These are phyloP conservation scores for Metschnikowia proteae DNA, from an alignment of 805 yeast genomes.

Conservation along the genomic window DNA sequence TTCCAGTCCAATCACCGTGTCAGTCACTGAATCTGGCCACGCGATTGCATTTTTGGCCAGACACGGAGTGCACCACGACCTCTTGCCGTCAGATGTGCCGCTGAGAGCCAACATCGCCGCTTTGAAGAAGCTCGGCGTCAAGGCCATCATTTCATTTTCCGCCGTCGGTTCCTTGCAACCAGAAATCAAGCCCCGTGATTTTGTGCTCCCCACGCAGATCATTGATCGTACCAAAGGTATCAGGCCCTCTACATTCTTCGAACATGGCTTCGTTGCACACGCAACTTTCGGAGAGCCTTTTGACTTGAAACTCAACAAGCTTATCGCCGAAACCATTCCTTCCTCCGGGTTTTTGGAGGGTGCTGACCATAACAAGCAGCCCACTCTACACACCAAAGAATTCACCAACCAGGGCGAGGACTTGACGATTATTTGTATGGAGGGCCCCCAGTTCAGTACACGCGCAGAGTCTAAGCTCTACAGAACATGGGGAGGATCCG, in stretches of 20 bases:
- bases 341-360: conserved; percentile 51
- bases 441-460: conserved; percentile 97
- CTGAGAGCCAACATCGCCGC: conserved; percentile 94
- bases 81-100: conserved; percentile 90
- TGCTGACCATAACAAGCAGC: conserved; percentile 35
- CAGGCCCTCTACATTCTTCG: conserved; percentile 85
- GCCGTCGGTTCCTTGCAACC: conserved; percentile 95
- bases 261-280: conserved; percentile 91
- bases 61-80: conserved; percentile 89
- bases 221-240: conserved; percentile 97
- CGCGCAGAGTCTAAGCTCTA: conserved; percentile 93
- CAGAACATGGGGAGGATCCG: conserved; percentile 84
- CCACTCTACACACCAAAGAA: conserved; percentile 58
- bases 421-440: conserved; percentile 91
- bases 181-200: conserved; percentile 90
- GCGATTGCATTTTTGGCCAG: conserved; percentile 93
- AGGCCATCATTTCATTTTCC: conserved; percentile 84
- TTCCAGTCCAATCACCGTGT: conserved; percentile 87
- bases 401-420: conserved; percentile 62
- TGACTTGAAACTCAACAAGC: conserved; percentile 64
- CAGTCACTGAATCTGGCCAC: conserved; percentile 71
- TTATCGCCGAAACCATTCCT: conserved; percentile 52
- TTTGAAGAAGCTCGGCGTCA: conserved; percentile 79
- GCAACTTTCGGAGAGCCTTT: conserved; percentile 98
- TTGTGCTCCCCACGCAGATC: conserved; percentile 93